These are phyloP conservation scores for Cyclostephanos invisitatus DNA, from an alignment of 108 stramenopile species.

Conservation along the genomic window DNA sequence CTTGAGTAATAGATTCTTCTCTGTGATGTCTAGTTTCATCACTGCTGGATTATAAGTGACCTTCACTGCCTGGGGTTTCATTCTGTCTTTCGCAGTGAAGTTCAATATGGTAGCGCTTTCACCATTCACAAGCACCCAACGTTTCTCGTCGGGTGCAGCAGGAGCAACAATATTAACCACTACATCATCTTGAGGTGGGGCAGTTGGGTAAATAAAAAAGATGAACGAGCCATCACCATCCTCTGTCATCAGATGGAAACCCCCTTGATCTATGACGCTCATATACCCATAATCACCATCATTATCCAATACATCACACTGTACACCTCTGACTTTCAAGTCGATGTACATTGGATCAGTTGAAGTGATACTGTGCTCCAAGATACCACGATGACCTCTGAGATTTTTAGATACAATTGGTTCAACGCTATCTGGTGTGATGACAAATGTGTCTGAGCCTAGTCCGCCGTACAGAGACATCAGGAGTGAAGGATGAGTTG, in stretches of 20 bases:
- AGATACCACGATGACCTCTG: conserved; percentile 42
- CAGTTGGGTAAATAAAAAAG: conserved; percentile 44
- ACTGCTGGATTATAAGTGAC: conserved; percentile 35
- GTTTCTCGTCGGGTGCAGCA: conserved; percentile 17
- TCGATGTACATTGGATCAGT: conserved; percentile 29
- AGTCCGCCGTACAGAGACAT: conserved; percentile 28
- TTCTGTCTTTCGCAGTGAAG: conserved; percentile 6
- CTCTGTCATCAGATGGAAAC: conserved; percentile 43
- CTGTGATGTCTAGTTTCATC: conserved; percentile 26
- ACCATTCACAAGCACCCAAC: conserved; percentile 32
- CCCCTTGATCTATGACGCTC: conserved; percentile 31
- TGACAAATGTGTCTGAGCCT: conserved; percentile 35
- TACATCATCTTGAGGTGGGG: conserved; percentile 25
- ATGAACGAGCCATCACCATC: conserved; percentile 30
- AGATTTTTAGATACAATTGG: conserved; percentile 47
- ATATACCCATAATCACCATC: conserved; percentile 40
- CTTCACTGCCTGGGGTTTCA: conserved; percentile 18
- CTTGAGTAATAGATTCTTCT: conserved; percentile 29
- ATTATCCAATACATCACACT: conserved; percentile 43
- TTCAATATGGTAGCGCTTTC: conserved; percentile 11
- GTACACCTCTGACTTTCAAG: conserved; percentile 29
- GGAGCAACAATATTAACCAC: conserved; percentile 33
- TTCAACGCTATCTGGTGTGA: conserved; percentile 32
- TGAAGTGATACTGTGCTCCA: conserved; percentile 35
- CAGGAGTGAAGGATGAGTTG: conserved; percentile 32